Evolutionary conservation across 306 rosid genomes (phyloP).

Genomic region (Cicer yamashitae): DNA sequence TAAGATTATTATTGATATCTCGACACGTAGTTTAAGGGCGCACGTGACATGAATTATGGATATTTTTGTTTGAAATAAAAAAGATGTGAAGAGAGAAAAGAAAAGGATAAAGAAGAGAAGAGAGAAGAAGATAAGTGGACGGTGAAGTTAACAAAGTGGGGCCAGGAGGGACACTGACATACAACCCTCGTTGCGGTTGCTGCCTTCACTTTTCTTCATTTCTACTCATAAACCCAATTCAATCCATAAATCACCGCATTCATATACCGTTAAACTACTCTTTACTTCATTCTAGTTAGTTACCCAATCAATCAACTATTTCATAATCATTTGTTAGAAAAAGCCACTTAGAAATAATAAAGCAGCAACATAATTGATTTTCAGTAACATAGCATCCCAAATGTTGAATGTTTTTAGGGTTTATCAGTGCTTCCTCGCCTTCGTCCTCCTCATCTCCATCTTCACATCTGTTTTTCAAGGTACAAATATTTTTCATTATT

Average conservation of each 20-base stretch:
- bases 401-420: slow-evolving; percentile 58
- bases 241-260: no score
- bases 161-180: not conserved
- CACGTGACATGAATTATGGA: no score
- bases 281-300: no score
- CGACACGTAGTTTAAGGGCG: no score
- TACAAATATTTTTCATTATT: not conserved
- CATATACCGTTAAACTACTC: no score
- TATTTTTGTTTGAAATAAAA: no score
- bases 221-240: no score
- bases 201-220: not conserved
- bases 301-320: no score
- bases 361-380: slow-evolving; percentile 17
- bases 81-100: not conserved
- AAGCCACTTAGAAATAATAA: slow-evolving; percentile 1
- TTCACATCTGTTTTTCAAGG: slow-evolving; percentile 43
- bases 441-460: slow-evolving; percentile 43
- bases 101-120: not conserved
- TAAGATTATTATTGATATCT: no score
- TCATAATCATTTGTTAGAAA: no score
- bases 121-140: not conserved
- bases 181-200: slow-evolving; percentile 1
- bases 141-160: slow-evolving; percentile 3
- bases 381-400: slow-evolving; percentile 36
- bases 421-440: slow-evolving; percentile 46